Base-by-base conservation (phyloP, 805 yeast genomes). In the Nakazawaea wyomingensis region DNA sequence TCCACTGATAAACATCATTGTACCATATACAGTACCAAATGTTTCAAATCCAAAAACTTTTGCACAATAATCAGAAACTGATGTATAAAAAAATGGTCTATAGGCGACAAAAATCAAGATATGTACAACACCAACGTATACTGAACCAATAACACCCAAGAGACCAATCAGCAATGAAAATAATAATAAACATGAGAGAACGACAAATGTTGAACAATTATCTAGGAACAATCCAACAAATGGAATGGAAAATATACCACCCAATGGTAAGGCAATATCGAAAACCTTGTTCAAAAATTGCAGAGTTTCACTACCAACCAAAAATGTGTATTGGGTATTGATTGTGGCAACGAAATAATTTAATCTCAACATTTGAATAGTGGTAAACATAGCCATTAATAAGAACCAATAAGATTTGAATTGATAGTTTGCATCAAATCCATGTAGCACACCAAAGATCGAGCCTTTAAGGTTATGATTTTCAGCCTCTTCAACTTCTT, bases 31-130 rank as follows among this genome's bases (percentile, higher is more conserved):
- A 1, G 78, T 72, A 31, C 84, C 82, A 55, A 76, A 74, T 9
- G 82, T 74, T 52, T 76, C 80, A 49, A 73, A 70, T 1, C 84
- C 83, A 56, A 78, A 80, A 37, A 74, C 80, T 56, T 80, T 80
- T 21, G 84, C 80, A 53, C 81, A 76, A 53, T 67, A 72, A 54
- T 76, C 82, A 3, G 77, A 69, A 30, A 76, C 62, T 2, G 78
- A 65, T n/a, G 82, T 75, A 54, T 76, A 76, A 58, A 74, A 76
- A 50, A 76, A 74, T 29, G 81, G 82, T 55, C 82, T 66, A 61
- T 71, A 76, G 29, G 65, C 67, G 29, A 74, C 80, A 54, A 76
- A 76, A 16, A 75, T 40, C 30, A 67, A 53, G 24, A 76, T 71
- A 48, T 73, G 69, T 38, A 72, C 34, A 7, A 73, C 44, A 43